phyloP scores from a whole-genome alignment of 2,329 filamentous ascomycete genomes.

The Colletotrichum sp. region DNA sequence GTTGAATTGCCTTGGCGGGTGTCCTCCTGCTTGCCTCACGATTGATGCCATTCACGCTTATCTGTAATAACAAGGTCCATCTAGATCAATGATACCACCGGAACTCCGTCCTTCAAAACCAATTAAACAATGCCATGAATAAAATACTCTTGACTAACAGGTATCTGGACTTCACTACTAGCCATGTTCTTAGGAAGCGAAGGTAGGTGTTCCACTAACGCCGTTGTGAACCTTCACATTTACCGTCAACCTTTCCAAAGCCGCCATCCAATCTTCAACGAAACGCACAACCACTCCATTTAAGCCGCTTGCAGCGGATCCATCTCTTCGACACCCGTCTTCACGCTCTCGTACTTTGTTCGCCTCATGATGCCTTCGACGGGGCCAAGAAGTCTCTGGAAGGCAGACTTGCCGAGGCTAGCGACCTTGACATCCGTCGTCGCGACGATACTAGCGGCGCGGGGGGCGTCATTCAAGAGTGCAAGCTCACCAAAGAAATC shows the following conservation, averaged over 20 bases:
- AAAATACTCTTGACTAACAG: constrained; percentile 25
- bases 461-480: constrained; percentile 88
- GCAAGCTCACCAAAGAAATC: constrained; percentile 98
- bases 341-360: constrained; percentile 66
- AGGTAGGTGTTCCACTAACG: constrained; percentile 33
- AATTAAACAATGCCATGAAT: background rate
- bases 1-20: background rate
- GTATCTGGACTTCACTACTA: constrained; percentile 38
- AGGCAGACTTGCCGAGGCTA: constrained; percentile 89
- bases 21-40: background rate
- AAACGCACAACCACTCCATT: constrained; percentile 16
- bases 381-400: constrained; percentile 89
- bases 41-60: background rate
- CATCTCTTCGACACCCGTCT: constrained; percentile 68
- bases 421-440: constrained; percentile 91
- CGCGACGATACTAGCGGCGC: constrained; percentile 87
- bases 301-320: constrained; percentile 63
- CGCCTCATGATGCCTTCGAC: constrained; percentile 95
- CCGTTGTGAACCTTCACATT: constrained; percentile 16
- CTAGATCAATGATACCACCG: constrained; percentile 6
- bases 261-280: constrained; percentile 13
- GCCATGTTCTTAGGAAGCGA: constrained; percentile 38
- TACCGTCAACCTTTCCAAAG: constrained; percentile 5
- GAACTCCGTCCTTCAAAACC: background rate
- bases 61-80: background rate